phyloP scores from a whole-genome alignment of 495 filamentous ascomycete genomes.

The Talaromyces ruber region DNA sequence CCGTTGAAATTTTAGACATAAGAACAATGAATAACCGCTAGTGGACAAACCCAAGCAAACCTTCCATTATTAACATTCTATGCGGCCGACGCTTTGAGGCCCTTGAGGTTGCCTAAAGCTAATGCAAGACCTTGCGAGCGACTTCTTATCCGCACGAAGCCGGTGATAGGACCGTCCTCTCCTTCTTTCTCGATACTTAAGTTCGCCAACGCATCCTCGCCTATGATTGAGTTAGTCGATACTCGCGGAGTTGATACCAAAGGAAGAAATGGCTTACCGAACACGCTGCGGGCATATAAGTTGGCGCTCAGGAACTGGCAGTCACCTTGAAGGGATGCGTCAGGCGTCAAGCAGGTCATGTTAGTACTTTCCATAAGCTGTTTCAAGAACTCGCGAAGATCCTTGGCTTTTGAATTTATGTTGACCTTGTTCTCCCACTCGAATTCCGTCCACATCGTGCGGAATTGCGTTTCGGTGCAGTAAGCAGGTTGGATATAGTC shows the following conservation, averaged over 20 bases:
- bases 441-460: slow-evolving; percentile 99
- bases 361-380: slow-evolving; percentile 97
- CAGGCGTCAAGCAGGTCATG: slow-evolving; percentile 96
- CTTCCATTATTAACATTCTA: slow-evolving; percentile 18
- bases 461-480: slow-evolving; percentile 97
- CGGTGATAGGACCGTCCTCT: slow-evolving; percentile 89
- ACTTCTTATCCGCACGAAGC: slow-evolving; percentile 98
- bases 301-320: slow-evolving; percentile 98
- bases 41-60: slow-evolving; percentile 6
- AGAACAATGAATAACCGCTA: slow-evolving; percentile 1
- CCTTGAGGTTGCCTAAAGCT: slow-evolving; percentile 91
- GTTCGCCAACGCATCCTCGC: slow-evolving; percentile 97
- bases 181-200: slow-evolving; percentile 97
- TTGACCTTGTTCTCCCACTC: slow-evolving; percentile 99
- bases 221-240: slow-evolving; percentile 41
- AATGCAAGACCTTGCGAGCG: slow-evolving; percentile 92
- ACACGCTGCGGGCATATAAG: slow-evolving; percentile 93
- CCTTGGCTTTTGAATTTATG: slow-evolving; percentile 95
- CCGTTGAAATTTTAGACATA: neutral
- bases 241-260: neutral
- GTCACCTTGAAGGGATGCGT: slow-evolving; percentile 92
- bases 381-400: slow-evolving; percentile 82
- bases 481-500: slow-evolving; percentile 98
- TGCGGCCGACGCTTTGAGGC: slow-evolving; percentile 56
- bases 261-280: slow-evolving; percentile 60